phyloP scores from a whole-genome alignment of 495 filamentous ascomycete genomes.

The Cercophora samala region DNA sequence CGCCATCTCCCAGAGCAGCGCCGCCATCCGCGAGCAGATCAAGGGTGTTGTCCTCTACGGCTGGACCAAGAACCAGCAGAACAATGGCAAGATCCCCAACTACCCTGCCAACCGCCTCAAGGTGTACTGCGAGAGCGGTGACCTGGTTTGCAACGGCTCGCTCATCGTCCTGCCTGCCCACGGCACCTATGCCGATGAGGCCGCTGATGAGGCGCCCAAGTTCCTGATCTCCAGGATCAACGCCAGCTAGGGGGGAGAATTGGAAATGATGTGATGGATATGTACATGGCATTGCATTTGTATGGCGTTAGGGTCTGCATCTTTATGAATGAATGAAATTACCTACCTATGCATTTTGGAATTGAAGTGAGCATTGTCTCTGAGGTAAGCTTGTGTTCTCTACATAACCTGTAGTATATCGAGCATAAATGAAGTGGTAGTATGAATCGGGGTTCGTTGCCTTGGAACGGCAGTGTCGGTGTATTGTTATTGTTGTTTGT shows the following conservation, averaged over 20 bases:
- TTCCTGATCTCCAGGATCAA: constrained; percentile 22
- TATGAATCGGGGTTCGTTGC: too few relatives aligned
- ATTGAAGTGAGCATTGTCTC: background rate
- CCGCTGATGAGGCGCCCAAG: constrained; percentile 16
- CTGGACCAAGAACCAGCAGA: constrained; percentile 54
- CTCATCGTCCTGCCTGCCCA: constrained; percentile 38
- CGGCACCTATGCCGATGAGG: constrained; percentile 19
- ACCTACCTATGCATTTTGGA: too few relatives aligned
- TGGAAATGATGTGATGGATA: background rate
- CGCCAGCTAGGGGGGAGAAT: constrained; percentile 7
- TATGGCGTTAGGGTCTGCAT: background rate
- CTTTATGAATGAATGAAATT: background rate
- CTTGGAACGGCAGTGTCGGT: too few relatives aligned
- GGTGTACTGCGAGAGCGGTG: constrained; percentile 52
- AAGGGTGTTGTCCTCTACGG: constrained; percentile 56
- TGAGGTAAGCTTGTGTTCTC: too few relatives aligned
- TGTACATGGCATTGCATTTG: background rate
- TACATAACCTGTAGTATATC: too few relatives aligned
- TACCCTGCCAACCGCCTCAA: constrained; percentile 44
- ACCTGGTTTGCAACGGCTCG: constrained; percentile 52
- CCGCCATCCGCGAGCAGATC: constrained; percentile 45
- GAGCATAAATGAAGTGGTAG: too few relatives aligned
- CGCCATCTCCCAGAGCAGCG: constrained; percentile 42
- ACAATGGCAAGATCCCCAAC: constrained; percentile 45
- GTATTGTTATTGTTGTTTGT: too few relatives aligned